Evolutionary conservation across 768 basidiomycete genomes (phyloP).

Genomic region (Naematelia encephala): DNA sequence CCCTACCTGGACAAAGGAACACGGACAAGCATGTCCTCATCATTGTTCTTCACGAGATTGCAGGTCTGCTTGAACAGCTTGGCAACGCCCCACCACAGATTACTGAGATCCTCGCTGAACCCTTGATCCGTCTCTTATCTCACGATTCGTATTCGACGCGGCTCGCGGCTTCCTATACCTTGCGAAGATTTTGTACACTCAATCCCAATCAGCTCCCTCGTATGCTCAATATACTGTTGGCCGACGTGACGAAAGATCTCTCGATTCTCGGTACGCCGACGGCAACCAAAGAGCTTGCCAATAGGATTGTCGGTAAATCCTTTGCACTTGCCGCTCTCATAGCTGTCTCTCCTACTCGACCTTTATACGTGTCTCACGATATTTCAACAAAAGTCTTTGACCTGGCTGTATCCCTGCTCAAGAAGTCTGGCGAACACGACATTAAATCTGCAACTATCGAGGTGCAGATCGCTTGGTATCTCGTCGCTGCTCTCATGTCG

Average conservation of each 20-base stretch:
- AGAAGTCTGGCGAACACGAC: slow-evolving; percentile 86
- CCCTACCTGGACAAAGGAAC: slow-evolving; percentile 78
- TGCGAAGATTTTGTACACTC: slow-evolving; percentile 85
- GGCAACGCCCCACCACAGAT: slow-evolving; percentile 89
- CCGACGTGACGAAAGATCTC: slow-evolving; percentile 80
- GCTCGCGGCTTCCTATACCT: slow-evolving; percentile 77
- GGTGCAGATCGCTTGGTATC: slow-evolving; percentile 90
- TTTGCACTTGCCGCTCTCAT: slow-evolving; percentile 86
- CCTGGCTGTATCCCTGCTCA: slow-evolving; percentile 82
- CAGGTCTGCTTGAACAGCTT: slow-evolving; percentile 78
- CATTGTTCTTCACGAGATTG: slow-evolving; percentile 75
- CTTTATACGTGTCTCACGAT: slow-evolving; percentile 92
- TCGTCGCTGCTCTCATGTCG: slow-evolving; percentile 83
- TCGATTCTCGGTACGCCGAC: slow-evolving; percentile 67
- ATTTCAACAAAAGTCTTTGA: slow-evolving; percentile 83
- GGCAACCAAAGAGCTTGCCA: slow-evolving; percentile 66
- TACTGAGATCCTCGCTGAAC: slow-evolving; percentile 82
- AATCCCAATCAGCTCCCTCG: slow-evolving; percentile 81
- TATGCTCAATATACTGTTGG: slow-evolving; percentile 70
- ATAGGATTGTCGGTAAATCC: slow-evolving; percentile 77
- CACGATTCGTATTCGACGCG: slow-evolving; percentile 88
- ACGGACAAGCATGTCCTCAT: slow-evolving; percentile 67
- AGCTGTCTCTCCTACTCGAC: slow-evolving; percentile 76
- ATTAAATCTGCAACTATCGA: slow-evolving; percentile 75
- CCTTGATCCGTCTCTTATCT: slow-evolving; percentile 74